A percentile compares a stretch with the other conserved stretches of the same genome.
Conservation (phyloP, 164 flowering plant species). For the Cinnamomum chago region DNA sequence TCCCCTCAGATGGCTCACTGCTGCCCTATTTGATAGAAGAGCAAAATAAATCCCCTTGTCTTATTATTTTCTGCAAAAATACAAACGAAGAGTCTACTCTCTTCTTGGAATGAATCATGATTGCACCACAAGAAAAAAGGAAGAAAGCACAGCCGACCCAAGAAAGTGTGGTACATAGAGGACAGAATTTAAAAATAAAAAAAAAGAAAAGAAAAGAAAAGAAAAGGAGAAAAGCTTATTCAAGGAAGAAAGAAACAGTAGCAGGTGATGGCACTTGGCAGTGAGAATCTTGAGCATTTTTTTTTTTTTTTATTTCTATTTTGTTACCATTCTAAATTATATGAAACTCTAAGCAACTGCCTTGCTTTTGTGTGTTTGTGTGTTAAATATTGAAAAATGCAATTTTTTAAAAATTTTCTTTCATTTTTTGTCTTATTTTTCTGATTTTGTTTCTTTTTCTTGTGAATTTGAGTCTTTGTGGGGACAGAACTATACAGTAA, state of each 20-base stretch:
- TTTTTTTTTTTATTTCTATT: neutral
- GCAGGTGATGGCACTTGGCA: neutral
- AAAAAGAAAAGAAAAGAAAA: neutral
- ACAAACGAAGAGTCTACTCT: neutral
- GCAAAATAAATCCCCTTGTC: neutral
- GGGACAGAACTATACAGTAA: neutral
- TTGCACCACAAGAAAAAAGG: neutral
- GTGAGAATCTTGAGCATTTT: neutral
- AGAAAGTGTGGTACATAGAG: neutral
- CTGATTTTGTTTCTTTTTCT: neutral
- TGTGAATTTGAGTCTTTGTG: neutral
- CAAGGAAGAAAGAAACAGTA: neutral
- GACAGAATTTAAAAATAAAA: neutral
- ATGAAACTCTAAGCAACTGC: neutral
- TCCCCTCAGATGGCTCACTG: neutral
- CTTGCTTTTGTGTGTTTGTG: no score
- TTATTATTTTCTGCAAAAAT: neutral
- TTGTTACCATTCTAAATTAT: neutral
- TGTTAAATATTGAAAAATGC: neutral
- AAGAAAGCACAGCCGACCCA: neutral
- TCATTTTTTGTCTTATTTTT: neutral
- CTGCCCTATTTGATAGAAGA: neutral
- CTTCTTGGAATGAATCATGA: constrained; percentile 4
- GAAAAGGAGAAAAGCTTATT: neutral
- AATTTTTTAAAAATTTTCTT: neutral